These are phyloP conservation scores for Aspergillus kassunensis DNA, from an alignment of 495 filamentous ascomycete species.

Conservation along the genomic window DNA sequence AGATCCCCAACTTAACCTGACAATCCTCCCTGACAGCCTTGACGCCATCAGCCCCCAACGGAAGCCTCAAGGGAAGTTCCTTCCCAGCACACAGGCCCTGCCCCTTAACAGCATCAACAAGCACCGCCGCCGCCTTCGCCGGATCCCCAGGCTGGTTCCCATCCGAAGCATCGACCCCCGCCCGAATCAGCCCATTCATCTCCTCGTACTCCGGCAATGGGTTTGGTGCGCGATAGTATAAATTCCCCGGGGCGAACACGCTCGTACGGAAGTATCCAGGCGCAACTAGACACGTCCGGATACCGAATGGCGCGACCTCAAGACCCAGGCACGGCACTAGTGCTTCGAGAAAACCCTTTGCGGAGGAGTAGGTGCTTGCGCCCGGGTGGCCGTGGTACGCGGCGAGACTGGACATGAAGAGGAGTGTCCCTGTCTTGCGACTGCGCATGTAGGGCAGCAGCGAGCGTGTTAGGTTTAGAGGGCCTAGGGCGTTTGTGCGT, in stretches of 20 bases:
- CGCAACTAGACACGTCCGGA: conserved; percentile 39
- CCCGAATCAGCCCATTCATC: conserved; percentile 1
- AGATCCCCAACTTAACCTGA: neutral
- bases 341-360: conserved; percentile 33
- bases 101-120: conserved; percentile 27
- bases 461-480: conserved; percentile 39
- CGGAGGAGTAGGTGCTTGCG: conserved; percentile 11
- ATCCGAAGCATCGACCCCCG: neutral
- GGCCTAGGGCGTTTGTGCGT: conserved; percentile 40
- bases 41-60: conserved; percentile 28
- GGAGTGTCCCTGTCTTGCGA: conserved; percentile 38
- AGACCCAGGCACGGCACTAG: conserved; percentile 28
- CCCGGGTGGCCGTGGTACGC: conserved; percentile 20
- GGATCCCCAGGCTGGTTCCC: conserved; percentile 15
- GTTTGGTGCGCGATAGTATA: conserved; percentile 2
- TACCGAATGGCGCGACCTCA: conserved; percentile 23
- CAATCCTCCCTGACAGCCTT: conserved; percentile 18
- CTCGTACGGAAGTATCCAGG: conserved; percentile 31
- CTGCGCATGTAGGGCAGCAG: conserved; percentile 42
- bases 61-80: conserved; percentile 20
- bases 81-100: conserved; percentile 27
- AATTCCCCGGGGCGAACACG: conserved; percentile 6
- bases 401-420: conserved; percentile 28
- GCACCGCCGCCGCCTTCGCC: conserved; percentile 14
- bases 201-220: conserved; percentile 1